Evolutionary conservation across 2,329 filamentous ascomycete species (phyloP), one percentile per base, ranked within the genome.

Genomic region (Claviceps spartinae): DNA sequence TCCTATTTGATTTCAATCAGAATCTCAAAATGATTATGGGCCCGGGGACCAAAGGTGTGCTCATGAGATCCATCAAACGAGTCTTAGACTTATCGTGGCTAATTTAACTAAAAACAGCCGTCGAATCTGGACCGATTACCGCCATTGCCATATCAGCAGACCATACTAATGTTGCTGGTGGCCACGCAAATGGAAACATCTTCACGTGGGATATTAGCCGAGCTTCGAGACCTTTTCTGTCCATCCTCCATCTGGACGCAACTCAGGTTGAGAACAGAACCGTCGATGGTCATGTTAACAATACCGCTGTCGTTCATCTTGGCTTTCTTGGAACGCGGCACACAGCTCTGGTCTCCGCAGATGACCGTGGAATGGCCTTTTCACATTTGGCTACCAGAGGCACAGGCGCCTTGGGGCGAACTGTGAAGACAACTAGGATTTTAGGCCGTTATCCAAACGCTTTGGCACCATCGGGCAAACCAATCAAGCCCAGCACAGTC

Each of bases 1-100:
- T 98, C 63, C 82, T 97, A 54, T 98, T 98, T 71, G 94, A 98
- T 71, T 97, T 96, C 67, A 88, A 94, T 65, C 93, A 98, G 69
- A 93, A 86, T 59, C 72, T 97, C 53, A 96, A 95, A 69, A 84
- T 86, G 60, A 95, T 97, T 53, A 88, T 98, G 57, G 93, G 93
- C 2, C 86, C 87, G 36, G 90, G 91, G 37, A 95, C 90, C 1
- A 95, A 93, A 76, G 86, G 86, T 86, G 69, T 59, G 42, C 38
- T 18, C 22, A 7, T 26, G 16, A 30, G n/a, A 49, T 34, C 20
- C 4, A 8, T 20, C n/a, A 11, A 26, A 16, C 16, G 24, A 30
- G 30, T 16, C 49, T 53, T 50, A 53, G 52, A 65, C 73, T 59
- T 73, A 58, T 73, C 61, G 51, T 24, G 45, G 54, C 38, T 48